A percentile compares a stretch with the other conserved stretches of the same genome.
These are phyloP conservation scores for Penicillium sclerotiorum DNA, from an alignment of 2,329 filamentous ascomycete species.

Conservation along the genomic window DNA sequence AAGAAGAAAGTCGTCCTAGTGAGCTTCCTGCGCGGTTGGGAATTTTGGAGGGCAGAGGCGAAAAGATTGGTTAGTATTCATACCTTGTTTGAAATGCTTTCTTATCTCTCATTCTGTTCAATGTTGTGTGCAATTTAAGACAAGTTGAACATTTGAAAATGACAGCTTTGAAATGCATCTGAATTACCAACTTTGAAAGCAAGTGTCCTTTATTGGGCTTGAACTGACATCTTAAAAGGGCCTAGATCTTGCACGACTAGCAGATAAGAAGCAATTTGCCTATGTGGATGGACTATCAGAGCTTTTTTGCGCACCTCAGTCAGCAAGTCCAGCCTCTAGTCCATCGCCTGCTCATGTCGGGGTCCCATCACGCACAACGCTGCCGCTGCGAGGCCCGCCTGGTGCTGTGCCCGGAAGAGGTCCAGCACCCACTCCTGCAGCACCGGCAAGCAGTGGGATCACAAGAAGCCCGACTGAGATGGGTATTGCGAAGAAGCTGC, in stretches of 20 bases:
- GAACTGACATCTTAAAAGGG: slow-evolving; percentile 53
- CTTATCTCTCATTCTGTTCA: not conserved
- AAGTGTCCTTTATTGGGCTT: no score
- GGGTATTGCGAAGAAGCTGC: slow-evolving; percentile 30
- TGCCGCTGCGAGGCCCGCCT: slow-evolving; percentile 32
- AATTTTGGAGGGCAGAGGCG: slow-evolving; percentile 76
- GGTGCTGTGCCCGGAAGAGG: slow-evolving; percentile 25
- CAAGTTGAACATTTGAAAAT: slow-evolving; percentile 1
- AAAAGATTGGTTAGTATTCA: slow-evolving; percentile 62
- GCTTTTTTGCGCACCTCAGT: slow-evolving; percentile 50
- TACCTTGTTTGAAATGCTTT: not conserved
- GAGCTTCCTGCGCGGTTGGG: slow-evolving; percentile 76
- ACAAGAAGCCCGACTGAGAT: slow-evolving; percentile 17
- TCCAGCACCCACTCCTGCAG: slow-evolving; percentile 17
- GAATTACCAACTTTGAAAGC: not conserved
- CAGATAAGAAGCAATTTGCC: slow-evolving; percentile 61
- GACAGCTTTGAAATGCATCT: not conserved
- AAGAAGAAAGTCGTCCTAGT: slow-evolving; percentile 68
- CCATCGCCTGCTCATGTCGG: slow-evolving; percentile 16
- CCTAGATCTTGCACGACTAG: slow-evolving; percentile 67
- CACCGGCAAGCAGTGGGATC: slow-evolving; percentile 8
- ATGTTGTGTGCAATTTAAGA: no score
- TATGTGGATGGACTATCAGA: slow-evolving; percentile 75
- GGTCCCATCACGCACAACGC: slow-evolving; percentile 23
- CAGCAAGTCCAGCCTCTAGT: slow-evolving; percentile 15